phyloP scores from a whole-genome alignment of 1,284 basidiomycete genomes.

The Volvariella volvacea region DNA sequence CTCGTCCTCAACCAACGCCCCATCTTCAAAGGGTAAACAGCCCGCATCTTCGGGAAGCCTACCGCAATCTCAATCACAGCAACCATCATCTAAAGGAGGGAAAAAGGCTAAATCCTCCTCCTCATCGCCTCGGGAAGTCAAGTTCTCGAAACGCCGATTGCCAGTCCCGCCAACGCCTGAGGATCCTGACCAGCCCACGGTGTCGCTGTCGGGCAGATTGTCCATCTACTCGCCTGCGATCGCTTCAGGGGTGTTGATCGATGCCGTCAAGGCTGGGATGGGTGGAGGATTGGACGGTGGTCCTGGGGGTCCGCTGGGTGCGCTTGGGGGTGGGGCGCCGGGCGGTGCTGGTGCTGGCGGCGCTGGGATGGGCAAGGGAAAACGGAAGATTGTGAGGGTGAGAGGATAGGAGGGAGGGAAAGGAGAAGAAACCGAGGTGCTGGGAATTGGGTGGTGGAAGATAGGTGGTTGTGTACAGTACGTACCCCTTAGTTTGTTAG shows the following conservation, averaged over 20 bases:
- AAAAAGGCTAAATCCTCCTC: conserved; percentile 29
- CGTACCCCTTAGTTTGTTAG: no score
- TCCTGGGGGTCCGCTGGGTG: conserved; percentile 25
- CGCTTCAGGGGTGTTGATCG: conserved; percentile 65
- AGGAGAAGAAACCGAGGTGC: no score
- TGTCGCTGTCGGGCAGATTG: conserved; percentile 30
- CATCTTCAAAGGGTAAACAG: conserved; percentile 27
- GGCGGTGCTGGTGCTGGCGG: conserved; percentile 16
- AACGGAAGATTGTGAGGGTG: conserved; percentile 75
- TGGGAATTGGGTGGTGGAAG: no score
- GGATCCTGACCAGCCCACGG: conserved; percentile 20
- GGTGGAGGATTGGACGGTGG: conserved; percentile 44
- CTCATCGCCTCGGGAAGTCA: conserved; percentile 21
- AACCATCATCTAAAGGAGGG: no score
- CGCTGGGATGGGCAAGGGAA: conserved; percentile 55
- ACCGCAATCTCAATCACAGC: conserved; percentile 19
- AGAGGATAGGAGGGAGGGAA: conserved; percentile 40
- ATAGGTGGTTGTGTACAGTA: no score
- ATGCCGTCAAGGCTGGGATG: conserved; percentile 77
- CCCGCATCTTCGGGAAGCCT: conserved; percentile 12
- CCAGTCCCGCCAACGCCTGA: conserved; percentile 28
- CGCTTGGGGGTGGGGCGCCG: conserved; percentile 22
- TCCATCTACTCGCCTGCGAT: conserved; percentile 60
- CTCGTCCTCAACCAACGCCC: conserved; percentile 9
- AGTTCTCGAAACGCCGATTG: conserved; percentile 22